Evolutionary conservation across 2,329 filamentous ascomycete genomes (phyloP).

Genomic region (Trichoderma pleuroti): DNA sequence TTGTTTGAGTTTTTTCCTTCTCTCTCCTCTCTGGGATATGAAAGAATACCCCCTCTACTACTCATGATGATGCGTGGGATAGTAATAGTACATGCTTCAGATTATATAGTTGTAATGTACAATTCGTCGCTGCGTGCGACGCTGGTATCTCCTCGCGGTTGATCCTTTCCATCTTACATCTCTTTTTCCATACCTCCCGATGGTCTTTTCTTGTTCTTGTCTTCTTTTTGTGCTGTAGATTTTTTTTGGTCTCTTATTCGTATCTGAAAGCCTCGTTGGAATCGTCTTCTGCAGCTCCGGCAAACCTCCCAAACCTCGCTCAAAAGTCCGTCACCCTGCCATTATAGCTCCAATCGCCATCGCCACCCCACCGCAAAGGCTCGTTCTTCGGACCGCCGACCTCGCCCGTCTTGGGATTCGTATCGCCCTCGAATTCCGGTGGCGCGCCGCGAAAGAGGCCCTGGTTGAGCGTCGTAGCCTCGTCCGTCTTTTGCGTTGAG

Average conservation of each 20-base stretch:
- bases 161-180: not conserved
- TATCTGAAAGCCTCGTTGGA: not conserved
- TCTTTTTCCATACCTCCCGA: not conserved
- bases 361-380: constrained; percentile 78
- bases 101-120: constrained; percentile 9
- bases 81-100: constrained; percentile 6
- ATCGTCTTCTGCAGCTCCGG: not conserved
- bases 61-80: constrained; percentile 6
- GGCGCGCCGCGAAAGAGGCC: constrained; percentile 70
- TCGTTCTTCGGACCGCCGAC: constrained; percentile 97
- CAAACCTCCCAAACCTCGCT: not conserved
- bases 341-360: constrained; percentile 86
- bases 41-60: constrained; percentile 3
- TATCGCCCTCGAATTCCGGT: constrained; percentile 90
- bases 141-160: not conserved
- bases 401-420: constrained; percentile 91
- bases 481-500: not conserved
- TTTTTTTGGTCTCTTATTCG: not conserved
- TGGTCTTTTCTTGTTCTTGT: not conserved
- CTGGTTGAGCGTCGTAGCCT: constrained; percentile 44
- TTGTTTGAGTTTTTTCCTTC: not conserved
- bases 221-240: not conserved
- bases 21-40: not conserved
- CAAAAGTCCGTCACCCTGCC: constrained; percentile 90
- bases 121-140: not conserved